phyloP scores from a whole-genome alignment of 148 eudicot species.

The Chenopodium formosanum region DNA sequence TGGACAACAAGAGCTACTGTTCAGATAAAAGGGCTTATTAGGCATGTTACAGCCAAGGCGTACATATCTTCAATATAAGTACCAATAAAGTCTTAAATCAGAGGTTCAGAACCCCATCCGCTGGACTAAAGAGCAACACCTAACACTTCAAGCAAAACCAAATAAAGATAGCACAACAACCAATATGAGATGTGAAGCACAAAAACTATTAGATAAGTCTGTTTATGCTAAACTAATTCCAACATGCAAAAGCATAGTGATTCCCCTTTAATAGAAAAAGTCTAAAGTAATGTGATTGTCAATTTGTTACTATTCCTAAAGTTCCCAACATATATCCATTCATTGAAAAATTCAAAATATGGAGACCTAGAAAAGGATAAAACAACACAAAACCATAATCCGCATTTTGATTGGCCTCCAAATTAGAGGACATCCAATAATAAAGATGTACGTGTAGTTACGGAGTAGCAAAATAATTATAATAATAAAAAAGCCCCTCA shows the following conservation, averaged over 20 bases:
- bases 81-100: neutral
- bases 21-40: too few relatives aligned
- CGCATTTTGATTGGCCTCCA: neutral
- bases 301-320: neutral
- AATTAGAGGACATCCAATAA: neutral
- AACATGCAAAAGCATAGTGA: neutral
- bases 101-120: neutral
- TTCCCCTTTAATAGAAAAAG: neutral
- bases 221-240: neutral
- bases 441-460: neutral
- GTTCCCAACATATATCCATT: neutral
- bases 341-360: too few relatives aligned
- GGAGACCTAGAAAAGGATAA: neutral
- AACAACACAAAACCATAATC: neutral
- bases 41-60: neutral
- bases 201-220: neutral
- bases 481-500: neutral
- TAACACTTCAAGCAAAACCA: neutral
- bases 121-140: neutral
- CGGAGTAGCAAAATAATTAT: neutral
- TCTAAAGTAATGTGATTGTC: neutral
- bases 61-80: neutral
- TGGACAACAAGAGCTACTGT: neutral
- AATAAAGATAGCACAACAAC: neutral
- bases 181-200: neutral